Conservation (phyloP, 176 grass and related monocot species). For the Secale cereale region DNA sequence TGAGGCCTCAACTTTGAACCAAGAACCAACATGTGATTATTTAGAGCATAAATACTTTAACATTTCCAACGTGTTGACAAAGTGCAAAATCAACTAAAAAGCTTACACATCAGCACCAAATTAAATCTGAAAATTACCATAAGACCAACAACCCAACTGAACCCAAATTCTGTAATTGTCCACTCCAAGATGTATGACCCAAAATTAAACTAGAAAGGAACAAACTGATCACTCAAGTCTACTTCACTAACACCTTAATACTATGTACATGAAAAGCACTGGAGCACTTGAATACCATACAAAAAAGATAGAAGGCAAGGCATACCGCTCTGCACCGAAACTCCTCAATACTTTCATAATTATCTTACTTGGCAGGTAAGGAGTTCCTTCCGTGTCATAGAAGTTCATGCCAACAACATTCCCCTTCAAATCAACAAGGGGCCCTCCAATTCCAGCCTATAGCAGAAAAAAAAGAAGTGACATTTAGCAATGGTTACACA, state of each 20-base stretch:
- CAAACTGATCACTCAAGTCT: background rate
- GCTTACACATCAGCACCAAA: background rate
- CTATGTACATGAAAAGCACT: background rate
- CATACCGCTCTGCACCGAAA: background rate
- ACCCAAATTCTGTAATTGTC: background rate
- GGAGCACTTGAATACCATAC: background rate
- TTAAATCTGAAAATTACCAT: background rate
- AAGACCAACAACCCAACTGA: background rate
- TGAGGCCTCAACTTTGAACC: background rate
- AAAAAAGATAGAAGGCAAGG: background rate
- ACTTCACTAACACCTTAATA: background rate
- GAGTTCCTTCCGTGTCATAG: background rate
- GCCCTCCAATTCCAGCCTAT: slow-evolving; percentile 18
- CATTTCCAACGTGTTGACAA: background rate
- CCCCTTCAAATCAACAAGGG: background rate
- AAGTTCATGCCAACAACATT: slow-evolving; percentile 12
- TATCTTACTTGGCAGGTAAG: background rate
- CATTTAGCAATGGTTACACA: background rate
- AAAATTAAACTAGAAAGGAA: background rate
- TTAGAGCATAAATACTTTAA: background rate
- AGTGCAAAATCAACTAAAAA: background rate
- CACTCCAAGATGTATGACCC: background rate
- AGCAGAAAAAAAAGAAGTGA: background rate
- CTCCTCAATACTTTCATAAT: background rate
- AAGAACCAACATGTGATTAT: background rate